These are phyloP conservation scores for Fragaria ananassa DNA, from an alignment of 306 rosid genomes.

Conservation along the genomic window DNA sequence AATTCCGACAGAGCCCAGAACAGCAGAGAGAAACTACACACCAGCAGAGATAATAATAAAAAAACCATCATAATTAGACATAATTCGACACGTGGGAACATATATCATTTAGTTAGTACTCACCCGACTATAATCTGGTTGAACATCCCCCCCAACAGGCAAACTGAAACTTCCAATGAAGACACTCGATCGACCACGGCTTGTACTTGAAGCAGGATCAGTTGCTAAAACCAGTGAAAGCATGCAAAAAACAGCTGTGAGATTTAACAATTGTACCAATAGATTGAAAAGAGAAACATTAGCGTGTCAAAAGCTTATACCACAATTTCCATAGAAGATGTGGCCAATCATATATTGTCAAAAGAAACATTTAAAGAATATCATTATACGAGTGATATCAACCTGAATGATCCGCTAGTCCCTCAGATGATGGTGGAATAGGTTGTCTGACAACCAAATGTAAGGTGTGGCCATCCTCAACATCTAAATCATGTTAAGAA, in stretches of 20 bases:
- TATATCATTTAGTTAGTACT: slow-evolving; percentile 30
- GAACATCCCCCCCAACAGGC: slow-evolving; percentile 79
- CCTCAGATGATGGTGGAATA: slow-evolving; percentile 53
- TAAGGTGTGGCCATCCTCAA: slow-evolving; percentile 99
- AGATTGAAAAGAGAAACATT: not conserved
- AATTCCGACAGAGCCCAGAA: slow-evolving; percentile 84
- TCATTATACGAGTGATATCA: slow-evolving; percentile 6
- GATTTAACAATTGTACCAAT: not conserved
- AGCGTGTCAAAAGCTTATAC: not conserved
- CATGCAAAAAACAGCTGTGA: not conserved
- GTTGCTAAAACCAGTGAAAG: slow-evolving; percentile 43
- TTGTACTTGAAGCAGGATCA: slow-evolving; percentile 74
- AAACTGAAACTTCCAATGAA: slow-evolving; percentile 83
- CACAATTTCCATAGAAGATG: not conserved
- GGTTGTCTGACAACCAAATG: slow-evolving; percentile 95
- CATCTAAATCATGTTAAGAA: slow-evolving; percentile 70
- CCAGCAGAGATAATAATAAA: slow-evolving; percentile 22
- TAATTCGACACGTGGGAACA: slow-evolving; percentile 14
- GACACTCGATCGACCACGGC: slow-evolving; percentile 64
- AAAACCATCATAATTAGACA: slow-evolving; percentile 16
- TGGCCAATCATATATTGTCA: not conserved
- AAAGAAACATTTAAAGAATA: not conserved
- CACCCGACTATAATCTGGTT: slow-evolving; percentile 77
- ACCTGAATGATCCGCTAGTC: slow-evolving; percentile 67
- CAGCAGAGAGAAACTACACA: slow-evolving; percentile 74